phyloP scores from a whole-genome alignment of 1,284 basidiomycete genomes.

The Trichosporon faecale region DNA sequence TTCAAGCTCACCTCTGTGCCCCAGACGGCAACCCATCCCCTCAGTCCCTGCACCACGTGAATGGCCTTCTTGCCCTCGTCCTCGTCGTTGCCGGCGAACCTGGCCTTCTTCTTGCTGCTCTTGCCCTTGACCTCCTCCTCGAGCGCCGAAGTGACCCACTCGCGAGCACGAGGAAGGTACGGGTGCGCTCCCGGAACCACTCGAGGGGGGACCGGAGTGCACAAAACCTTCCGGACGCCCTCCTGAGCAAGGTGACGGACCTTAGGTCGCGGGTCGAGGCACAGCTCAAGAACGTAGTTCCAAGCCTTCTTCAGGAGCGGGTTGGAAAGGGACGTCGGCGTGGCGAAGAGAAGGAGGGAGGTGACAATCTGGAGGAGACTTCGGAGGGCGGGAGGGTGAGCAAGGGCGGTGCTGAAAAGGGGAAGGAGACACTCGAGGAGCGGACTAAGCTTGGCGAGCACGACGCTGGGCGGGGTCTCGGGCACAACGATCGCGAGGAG shows the following conservation, averaged over 20 bases:
- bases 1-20: conserved; percentile 59
- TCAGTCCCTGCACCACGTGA: conserved; percentile 71
- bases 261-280: conserved; percentile 85
- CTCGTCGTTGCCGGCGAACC: conserved; percentile 54
- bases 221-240: conserved; percentile 71
- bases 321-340: conserved; percentile 59
- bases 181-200: conserved; percentile 64
- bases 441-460: conserved; percentile 46
- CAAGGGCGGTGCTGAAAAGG: conserved; percentile 58
- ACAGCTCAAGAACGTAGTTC: conserved; percentile 75
- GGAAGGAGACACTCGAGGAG: conserved; percentile 69
- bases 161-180: conserved; percentile 70
- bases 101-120: conserved; percentile 63
- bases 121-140: conserved; percentile 63
- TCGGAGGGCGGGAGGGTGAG: conserved; percentile 49
- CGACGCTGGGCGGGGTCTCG: conserved; percentile 60
- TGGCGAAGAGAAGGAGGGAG: conserved; percentile 70
- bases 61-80: conserved; percentile 69
- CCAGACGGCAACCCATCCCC: conserved; percentile 60
- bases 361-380: conserved; percentile 59
- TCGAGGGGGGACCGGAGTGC: conserved; percentile 70
- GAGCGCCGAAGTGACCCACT: conserved; percentile 72
- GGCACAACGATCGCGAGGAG: conserved; percentile 73
- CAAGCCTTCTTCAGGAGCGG: conserved; percentile 64
- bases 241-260: conserved; percentile 88